A percentile compares a stretch with the other conserved stretches of the same genome.
These are phyloP conservation scores for Metschnikowia dekortorum DNA, from an alignment of 805 yeast genomes.

Conservation along the genomic window DNA sequence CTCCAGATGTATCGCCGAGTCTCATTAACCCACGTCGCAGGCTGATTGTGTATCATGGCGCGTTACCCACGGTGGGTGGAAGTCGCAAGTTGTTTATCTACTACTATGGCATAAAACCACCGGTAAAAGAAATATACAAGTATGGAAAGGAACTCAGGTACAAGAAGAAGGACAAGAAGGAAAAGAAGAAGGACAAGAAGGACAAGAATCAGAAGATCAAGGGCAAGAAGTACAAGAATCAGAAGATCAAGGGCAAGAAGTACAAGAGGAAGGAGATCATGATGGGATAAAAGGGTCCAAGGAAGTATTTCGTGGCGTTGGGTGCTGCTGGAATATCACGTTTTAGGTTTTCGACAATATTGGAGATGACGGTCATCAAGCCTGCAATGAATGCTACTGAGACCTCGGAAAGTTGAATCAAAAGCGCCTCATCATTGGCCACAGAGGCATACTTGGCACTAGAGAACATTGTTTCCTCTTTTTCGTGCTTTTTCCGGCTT, in stretches of 20 bases:
- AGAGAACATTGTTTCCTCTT: slow-evolving; percentile 27
- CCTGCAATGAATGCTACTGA: slow-evolving; percentile 72
- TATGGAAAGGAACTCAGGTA: no score
- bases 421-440: slow-evolving; percentile 21
- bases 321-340: slow-evolving; percentile 25
- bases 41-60: no score
- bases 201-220: no score
- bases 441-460: slow-evolving; percentile 1
- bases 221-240: slow-evolving; percentile 5
- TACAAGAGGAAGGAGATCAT: slow-evolving; percentile 25
- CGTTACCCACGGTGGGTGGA: no score
- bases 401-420: slow-evolving; percentile 69
- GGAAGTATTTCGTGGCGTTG: slow-evolving; percentile 19
- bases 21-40: no score
- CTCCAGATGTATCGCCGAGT: no score
- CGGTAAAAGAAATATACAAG: no score
- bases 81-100: no score
- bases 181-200: no score
- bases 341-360: slow-evolving; percentile 26
- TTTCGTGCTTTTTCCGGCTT: slow-evolving; percentile 28
- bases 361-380: slow-evolving; percentile 57
- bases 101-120: no score
- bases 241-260: no score
- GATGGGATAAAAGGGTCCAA: slow-evolving; percentile 31
- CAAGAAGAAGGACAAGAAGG: no score